These are phyloP conservation scores for Stentor roeselii DNA, from an alignment of 73 alveolate genomes.

Conservation along the genomic window DNA sequence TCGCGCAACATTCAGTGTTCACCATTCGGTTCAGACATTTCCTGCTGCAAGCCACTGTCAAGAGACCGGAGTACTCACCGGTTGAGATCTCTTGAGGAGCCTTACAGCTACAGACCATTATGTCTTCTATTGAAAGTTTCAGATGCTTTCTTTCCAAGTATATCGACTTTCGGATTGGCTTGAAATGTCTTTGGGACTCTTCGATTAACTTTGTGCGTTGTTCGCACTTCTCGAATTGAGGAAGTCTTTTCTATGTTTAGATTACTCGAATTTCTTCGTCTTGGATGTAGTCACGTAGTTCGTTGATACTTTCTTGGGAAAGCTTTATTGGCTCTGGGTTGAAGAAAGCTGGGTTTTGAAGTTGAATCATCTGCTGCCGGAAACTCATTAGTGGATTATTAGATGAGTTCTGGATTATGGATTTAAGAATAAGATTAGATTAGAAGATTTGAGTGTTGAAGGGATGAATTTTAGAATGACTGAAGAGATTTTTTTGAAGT, in stretches of 20 bases:
- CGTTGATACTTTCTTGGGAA: too few relatives aligned
- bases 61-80: too few relatives aligned
- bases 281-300: background rate
- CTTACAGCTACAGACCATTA: conserved; percentile 69
- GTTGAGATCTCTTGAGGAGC: background rate
- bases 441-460: too few relatives aligned
- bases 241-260: conserved; percentile 18
- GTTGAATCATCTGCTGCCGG: too few relatives aligned
- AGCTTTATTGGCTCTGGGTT: too few relatives aligned
- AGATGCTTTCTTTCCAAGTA: conserved; percentile 69
- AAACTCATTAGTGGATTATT: too few relatives aligned
- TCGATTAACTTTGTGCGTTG: conserved; percentile 18
- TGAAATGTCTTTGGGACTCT: conserved; percentile 44
- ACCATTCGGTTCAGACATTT: conserved; percentile 84
- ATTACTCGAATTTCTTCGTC: background rate
- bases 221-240: background rate
- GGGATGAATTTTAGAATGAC: too few relatives aligned
- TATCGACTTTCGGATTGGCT: conserved; percentile 64
- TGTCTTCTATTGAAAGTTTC: conserved; percentile 51
- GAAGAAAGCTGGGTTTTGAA: too few relatives aligned
- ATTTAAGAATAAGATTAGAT: too few relatives aligned
- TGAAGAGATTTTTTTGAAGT: too few relatives aligned
- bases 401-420: too few relatives aligned
- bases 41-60: conserved; percentile 72
- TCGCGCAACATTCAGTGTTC: conserved; percentile 84